Conservation (phyloP, 78 protist genomes). For the Dictyostelium capitatum region DNA sequence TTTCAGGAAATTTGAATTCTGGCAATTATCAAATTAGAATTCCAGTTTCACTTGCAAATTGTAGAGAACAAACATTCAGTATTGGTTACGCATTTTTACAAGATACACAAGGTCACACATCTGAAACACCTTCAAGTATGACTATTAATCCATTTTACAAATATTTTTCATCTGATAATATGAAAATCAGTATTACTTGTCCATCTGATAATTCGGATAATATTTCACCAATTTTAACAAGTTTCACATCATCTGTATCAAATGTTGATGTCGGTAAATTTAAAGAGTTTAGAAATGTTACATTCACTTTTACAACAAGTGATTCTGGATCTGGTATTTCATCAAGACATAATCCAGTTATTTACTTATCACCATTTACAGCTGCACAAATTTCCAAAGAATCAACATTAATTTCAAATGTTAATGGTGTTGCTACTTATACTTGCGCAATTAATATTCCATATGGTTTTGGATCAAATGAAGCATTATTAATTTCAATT, state of each 20-base stretch:
- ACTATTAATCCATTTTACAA: not conserved
- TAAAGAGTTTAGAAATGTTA: constrained; percentile 2
- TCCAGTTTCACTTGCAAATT: not conserved
- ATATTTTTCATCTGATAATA: not conserved
- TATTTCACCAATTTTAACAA: constrained; percentile 10
- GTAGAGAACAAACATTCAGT: constrained; percentile 8
- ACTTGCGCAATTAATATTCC: constrained; percentile 26
- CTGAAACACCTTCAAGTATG: not conserved
- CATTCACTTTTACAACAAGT: not conserved
- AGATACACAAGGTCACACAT: not conserved
- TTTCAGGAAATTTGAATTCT: not conserved
- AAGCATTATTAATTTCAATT: not conserved
- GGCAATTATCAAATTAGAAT: constrained; percentile 27
- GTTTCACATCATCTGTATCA: not conserved
- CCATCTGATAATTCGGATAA: not conserved
- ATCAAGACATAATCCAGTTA: not conserved
- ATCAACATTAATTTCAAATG: not conserved
- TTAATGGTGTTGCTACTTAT: constrained; percentile 18
- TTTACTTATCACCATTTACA: constrained; percentile 11
- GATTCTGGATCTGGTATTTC: constrained; percentile 38
- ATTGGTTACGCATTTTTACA: not conserved
- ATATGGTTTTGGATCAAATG: constrained; percentile 38
- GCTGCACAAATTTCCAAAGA: not conserved
- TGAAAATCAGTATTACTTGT: not conserved
- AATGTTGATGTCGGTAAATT: not conserved